Percentiles rank a stretch among this genome's conserved stretches.
phyloP scores from a whole-genome alignment of 2,329 filamentous ascomycete genomes.

The Diaporthe destruens region DNA sequence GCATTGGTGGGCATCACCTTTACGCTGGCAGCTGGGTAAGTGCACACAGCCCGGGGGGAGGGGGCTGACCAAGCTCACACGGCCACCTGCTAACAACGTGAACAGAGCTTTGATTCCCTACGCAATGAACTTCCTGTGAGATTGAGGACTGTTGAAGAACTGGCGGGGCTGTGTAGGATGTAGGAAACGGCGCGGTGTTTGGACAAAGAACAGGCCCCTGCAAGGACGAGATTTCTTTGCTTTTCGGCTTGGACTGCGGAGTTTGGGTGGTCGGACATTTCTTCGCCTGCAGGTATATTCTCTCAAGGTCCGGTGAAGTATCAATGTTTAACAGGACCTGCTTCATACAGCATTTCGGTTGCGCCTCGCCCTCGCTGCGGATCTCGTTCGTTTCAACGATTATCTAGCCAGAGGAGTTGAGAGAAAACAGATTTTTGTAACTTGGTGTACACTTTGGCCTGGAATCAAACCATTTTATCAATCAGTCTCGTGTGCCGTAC shows the following conservation, averaged over 20 bases:
- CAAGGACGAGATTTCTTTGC: conserved; percentile 32
- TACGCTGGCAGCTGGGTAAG: conserved; percentile 91
- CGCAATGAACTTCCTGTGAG: conserved; percentile 64
- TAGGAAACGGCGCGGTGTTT: conserved; percentile 3
- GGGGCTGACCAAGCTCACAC: background rate
- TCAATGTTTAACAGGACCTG: conserved; percentile 13
- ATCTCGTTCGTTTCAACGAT: conserved; percentile 33
- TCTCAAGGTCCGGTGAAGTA: background rate
- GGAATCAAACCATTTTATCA: conserved; percentile 33
- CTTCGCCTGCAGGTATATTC: conserved; percentile 14
- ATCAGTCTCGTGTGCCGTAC: background rate
- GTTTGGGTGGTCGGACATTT: conserved; percentile 36
- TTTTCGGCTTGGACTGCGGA: conserved; percentile 40
- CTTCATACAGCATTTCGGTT: conserved; percentile 10
- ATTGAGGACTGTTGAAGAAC: background rate
- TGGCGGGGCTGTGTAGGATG: background rate
- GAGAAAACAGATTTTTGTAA: conserved; percentile 37
- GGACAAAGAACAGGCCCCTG: conserved; percentile 36
- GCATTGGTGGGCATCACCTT: conserved; percentile 88
- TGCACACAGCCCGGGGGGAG: conserved; percentile 47
- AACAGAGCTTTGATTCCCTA: conserved; percentile 62
- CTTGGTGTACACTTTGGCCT: conserved; percentile 32
- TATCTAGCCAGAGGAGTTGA: conserved; percentile 30
- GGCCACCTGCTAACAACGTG: conserved; percentile 39
- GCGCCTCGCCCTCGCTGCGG: conserved; percentile 23